phyloP scores from a whole-genome alignment of 2,329 filamentous ascomycete genomes.

The Fusarium solani-melongenae region DNA sequence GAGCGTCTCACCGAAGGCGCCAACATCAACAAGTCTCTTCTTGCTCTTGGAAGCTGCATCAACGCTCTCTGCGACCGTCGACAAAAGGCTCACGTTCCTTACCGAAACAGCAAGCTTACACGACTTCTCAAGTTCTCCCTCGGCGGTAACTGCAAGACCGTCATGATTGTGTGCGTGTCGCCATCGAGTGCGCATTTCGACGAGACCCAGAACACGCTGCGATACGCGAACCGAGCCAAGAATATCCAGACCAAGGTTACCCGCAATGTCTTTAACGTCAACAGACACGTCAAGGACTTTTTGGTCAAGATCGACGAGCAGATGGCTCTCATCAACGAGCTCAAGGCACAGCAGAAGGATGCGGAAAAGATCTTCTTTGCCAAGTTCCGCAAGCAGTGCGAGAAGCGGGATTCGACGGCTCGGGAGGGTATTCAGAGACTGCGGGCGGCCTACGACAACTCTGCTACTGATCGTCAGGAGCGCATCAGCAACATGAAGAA shows the following conservation, averaged over 20 bases:
- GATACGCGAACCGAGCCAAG: conserved; percentile 97
- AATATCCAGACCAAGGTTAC: conserved; percentile 99
- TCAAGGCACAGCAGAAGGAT: conserved; percentile 92
- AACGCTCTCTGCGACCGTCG: conserved; percentile 95
- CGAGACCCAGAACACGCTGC: conserved; percentile 96
- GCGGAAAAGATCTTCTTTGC: conserved; percentile 82
- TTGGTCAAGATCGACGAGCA: conserved; percentile 99
- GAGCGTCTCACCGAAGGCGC: conserved; percentile 92
- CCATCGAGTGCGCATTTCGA: conserved; percentile 97
- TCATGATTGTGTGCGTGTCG: conserved; percentile 99
- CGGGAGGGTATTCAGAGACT: conserved; percentile 85
- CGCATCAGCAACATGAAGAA: conserved; percentile 84
- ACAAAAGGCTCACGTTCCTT: conserved; percentile 93
- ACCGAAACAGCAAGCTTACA: conserved; percentile 97
- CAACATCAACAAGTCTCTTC: conserved; percentile 98
- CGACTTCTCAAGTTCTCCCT: conserved; percentile 96
- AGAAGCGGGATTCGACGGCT: conserved; percentile 81
- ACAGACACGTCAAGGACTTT: conserved; percentile 98
- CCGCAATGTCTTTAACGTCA: conserved; percentile 99
- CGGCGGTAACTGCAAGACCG: conserved; percentile 97
- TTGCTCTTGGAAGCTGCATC: conserved; percentile 96
- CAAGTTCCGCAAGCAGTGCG: conserved; percentile 91
- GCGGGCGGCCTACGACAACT: conserved; percentile 85
- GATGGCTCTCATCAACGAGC: conserved; percentile 94
- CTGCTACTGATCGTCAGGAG: conserved; percentile 80